Base-by-base conservation (phyloP, 2,329 filamentous ascomycete species). In the Aspergillus spinulosporus region DNA sequence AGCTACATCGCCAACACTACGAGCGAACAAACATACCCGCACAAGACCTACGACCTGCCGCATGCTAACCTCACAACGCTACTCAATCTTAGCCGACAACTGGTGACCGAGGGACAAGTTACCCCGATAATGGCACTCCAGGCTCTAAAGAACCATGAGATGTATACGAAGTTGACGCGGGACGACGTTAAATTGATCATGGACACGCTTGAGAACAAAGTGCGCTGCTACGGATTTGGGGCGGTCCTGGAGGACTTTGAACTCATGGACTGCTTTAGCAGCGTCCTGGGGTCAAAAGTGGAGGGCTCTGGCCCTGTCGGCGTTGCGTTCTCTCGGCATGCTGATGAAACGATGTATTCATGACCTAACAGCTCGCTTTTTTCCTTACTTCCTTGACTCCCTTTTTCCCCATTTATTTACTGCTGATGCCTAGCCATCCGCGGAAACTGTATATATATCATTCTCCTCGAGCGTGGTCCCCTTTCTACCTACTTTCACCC, bases 41-140 rank as follows among this genome's bases (percentile, higher is more conserved):
- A 88, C 69, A 85, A 89, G 71, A 93, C 92, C 49, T 93, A 91
- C 76, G 88, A 94, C 69, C 77, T 94, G 4, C 86, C 82, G 57
- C 89, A 88, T 70, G 83, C 83, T 37, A 90, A 94, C 67, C 81
- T 99, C 49, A 79, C 87, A 50, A 95, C 89, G 52, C 80, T 97
- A 52, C 82, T 97, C 58, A 89, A 96, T 68, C 81, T 97, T 54
- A 96, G 91, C 76, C 84, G 87, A 64, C 86, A 87, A 65, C 81
- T 97, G 28, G 87, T 94, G 64, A 84, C 94, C 2, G 90, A 94
- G 59, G 91, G 91, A 51, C 76, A 79, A 57, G 90, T 97, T 66
- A 97, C 93, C 14, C 94, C 94, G 0, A 89, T 97, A 63, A 96
- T 96, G 90, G 92, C 92, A 0, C 93, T 94, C 85, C 88, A 90